A percentile compares a stretch with the other conserved stretches of the same genome.
These are phyloP conservation scores for Chaetomium olivaceum DNA, from an alignment of 2,329 filamentous ascomycete species.

Conservation along the genomic window DNA sequence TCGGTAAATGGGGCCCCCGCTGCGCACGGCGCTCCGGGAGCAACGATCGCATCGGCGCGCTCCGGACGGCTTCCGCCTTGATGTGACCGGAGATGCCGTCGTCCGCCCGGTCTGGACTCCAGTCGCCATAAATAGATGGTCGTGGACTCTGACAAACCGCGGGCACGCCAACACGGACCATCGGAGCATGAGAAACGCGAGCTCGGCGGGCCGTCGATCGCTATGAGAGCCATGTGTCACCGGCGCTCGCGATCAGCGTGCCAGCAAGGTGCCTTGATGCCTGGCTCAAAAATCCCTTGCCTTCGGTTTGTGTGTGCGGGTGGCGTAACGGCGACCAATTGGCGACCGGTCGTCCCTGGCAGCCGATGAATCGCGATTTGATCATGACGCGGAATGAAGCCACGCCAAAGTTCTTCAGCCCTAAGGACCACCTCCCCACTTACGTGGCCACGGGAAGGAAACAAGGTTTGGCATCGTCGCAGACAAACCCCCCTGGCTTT, in stretches of 20 bases:
- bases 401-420: slow-evolving; percentile 2
- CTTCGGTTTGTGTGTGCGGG: background rate
- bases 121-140: background rate
- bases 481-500: background rate
- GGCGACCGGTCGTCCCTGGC: background rate
- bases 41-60: background rate
- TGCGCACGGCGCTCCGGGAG: background rate
- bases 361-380: background rate
- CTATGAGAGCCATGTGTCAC: background rate
- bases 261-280: background rate
- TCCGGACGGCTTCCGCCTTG: background rate
- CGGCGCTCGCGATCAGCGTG: background rate
- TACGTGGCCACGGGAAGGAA: background rate
- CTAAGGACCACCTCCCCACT: no score
- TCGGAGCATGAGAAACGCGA: background rate
- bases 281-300: background rate
- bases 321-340: slow-evolving; percentile 4
- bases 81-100: background rate
- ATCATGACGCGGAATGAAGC: background rate
- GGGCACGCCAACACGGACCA: no score
- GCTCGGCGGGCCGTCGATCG: background rate
- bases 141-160: background rate
- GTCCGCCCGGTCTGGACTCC: background rate
- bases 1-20: background rate
- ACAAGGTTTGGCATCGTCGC: background rate